phyloP scores from a whole-genome alignment of 163 green algal genomes.

The Picocystis sp. region DNA sequence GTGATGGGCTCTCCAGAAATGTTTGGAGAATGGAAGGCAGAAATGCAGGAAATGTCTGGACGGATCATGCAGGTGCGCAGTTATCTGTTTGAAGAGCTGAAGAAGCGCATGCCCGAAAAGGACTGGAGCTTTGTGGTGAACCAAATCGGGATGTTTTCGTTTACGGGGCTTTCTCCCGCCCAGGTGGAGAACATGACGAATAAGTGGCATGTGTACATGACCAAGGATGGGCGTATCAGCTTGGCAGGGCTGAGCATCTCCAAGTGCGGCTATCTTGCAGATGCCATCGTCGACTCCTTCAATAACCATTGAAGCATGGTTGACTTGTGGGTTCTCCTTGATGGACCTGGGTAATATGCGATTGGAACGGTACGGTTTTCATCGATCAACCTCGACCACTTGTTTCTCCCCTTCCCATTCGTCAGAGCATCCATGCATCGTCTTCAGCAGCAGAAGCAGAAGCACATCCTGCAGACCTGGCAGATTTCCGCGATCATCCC shows the following conservation, averaged over 20 bases:
- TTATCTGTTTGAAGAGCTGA: conserved; percentile 49
- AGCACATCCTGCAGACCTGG: no score
- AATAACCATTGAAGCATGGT: conserved; percentile 23
- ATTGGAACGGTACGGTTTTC: no score
- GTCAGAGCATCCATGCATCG: no score
- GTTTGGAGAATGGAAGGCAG: conserved; percentile 54
- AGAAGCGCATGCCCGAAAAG: conserved; percentile 37
- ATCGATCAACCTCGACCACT: no score
- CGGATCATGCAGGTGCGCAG: conserved; percentile 50
- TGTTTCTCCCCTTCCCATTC: no score
- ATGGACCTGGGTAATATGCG: no score
- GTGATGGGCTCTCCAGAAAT: conserved; percentile 48
- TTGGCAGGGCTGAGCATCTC: conserved; percentile 64
- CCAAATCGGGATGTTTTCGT: conserved; percentile 86
- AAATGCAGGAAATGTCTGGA: conserved; percentile 90
- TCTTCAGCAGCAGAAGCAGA: no score
- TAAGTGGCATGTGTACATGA: conserved; percentile 93
- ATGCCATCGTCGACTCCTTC: conserved; percentile 79
- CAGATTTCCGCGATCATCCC: no score
- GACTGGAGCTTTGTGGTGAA: conserved; percentile 78
- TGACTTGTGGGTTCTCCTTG: no score
- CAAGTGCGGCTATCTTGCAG: conserved; percentile 65
- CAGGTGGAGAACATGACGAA: conserved; percentile 84
- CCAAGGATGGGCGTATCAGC: conserved; percentile 83
- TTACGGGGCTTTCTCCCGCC: conserved; percentile 65